phyloP scores from a whole-genome alignment of 2,329 filamentous ascomycete genomes.

The Phialophora tarda region DNA sequence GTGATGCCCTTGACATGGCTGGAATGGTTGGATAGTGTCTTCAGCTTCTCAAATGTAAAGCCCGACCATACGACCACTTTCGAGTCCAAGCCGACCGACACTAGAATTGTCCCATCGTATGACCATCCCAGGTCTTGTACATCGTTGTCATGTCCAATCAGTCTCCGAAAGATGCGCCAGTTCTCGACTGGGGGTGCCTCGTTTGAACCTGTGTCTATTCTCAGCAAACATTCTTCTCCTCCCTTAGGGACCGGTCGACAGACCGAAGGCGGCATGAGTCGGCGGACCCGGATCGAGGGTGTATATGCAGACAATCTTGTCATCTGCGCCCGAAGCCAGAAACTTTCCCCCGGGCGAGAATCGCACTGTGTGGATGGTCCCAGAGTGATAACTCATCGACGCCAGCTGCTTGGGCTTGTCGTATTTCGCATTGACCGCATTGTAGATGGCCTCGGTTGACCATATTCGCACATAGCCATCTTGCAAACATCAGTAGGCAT shows the following conservation, averaged over 20 bases:
- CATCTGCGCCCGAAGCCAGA: constrained; percentile 93
- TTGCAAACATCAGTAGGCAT: constrained; percentile 42
- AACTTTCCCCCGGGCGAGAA: constrained; percentile 96
- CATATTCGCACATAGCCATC: constrained; percentile 97
- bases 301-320: constrained; percentile 99
- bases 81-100: constrained; percentile 94
- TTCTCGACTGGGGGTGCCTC: constrained; percentile 94
- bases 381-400: constrained; percentile 97
- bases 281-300: constrained; percentile 83
- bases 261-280: constrained; percentile 79
- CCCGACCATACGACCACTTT: constrained; percentile 99
- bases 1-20: constrained; percentile 99
- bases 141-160: constrained; percentile 98
- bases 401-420: constrained; percentile 88
- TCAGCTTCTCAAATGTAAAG: constrained; percentile 96
- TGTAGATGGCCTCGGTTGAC: constrained; percentile 93
- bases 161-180: constrained; percentile 91
- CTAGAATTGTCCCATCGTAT: constrained; percentile 89
- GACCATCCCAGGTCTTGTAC: constrained; percentile 98
- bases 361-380: constrained; percentile 94
- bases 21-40: constrained; percentile 89
- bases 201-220: constrained; percentile 66
- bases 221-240: constrained; percentile 21
- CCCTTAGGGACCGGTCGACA: constrained; percentile 39
- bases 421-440: constrained; percentile 73